Evolutionary conservation across 2,329 filamentous ascomycete genomes (phyloP), one percentile per base, ranked within the genome.

Genomic region (Fusarium burgessii): DNA sequence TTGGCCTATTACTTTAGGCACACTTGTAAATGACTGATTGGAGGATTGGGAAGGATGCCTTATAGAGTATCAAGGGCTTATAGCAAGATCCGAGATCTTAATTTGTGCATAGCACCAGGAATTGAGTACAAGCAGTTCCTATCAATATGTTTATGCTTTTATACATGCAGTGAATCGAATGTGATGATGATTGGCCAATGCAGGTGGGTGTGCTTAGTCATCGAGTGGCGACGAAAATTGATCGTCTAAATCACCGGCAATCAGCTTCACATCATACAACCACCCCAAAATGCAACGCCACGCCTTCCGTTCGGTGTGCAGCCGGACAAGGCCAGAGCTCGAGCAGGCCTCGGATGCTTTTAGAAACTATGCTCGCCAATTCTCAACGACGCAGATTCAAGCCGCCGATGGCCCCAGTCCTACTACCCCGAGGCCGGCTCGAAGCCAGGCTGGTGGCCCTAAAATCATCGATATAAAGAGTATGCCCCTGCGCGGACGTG

Each of bases 391-490:
- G 23, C 79, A 79, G 74, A 74, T 77, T 67, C 74, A 77, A 50
- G 72, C 74, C 58, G 77, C 77, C 65, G 78, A 81, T 58, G 69
- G 66, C 38, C 56, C 68, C 58, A 61, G 69, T 23, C 56, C 71
- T 58, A 62, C 62, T 35, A 58, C 68, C 41, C 66, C 72, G 43
- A 75, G 64, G 40, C 73, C 74, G 14, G 70, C 78, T 41, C 38
- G 68, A 4, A 62, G 55, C 9, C 50, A 69, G 32, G 29, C 62
- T 18, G 71, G 72, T 17, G 68, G 69, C 38, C 78, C 80, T 27
- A 82, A 79, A 62, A 74, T 84, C 18, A 77, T 85, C 49, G 81
- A 83, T 59, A 73, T 84, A 58, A 78, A 76, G 60, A 83, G 75
- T 60, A 74, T 84, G 15, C 82, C 71, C 25, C 41, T 74, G 27